Evolutionary conservation across 331 rosid species (phyloP).

Genomic region (Rosa hybrid): DNA sequence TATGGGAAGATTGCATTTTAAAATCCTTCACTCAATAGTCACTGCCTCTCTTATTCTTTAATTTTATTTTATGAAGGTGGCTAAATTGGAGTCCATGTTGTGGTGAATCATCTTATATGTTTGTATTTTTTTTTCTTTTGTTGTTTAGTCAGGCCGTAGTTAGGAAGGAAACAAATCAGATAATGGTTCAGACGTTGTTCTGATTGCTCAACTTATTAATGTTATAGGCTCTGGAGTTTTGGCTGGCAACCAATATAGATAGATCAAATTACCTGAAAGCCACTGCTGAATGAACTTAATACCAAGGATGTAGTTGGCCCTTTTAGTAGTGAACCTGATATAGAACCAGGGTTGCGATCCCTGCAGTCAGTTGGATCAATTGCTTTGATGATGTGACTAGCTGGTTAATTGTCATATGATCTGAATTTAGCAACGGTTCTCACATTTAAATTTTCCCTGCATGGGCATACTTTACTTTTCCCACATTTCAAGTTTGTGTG

Average conservation of each 20-base stretch:
- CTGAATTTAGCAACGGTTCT: not conserved
- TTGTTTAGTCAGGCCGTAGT: not conserved
- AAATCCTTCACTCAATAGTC: not conserved
- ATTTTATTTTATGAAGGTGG: not conserved
- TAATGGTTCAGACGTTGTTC: not conserved
- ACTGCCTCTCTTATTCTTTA: not conserved
- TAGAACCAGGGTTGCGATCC: not conserved
- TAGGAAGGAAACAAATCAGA: not conserved
- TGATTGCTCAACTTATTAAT: not conserved
- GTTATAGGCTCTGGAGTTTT: not conserved
- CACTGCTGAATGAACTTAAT: not conserved
- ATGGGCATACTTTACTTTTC: not conserved
- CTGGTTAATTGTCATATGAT: not conserved
- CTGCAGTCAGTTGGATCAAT: not conserved
- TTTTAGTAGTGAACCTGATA: not conserved
- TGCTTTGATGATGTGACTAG: constrained; percentile 8
- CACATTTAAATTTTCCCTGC: not conserved
- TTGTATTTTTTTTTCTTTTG: not conserved
- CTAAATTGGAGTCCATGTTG: not conserved
- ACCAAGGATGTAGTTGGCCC: not conserved
- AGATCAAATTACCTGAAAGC: not conserved
- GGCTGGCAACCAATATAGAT: not conserved
- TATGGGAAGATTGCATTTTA: not conserved
- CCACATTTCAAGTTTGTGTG: constrained; percentile 1
- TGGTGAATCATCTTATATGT: not conserved